Evolutionary conservation across 2,329 filamentous ascomycete species (phyloP).

Genomic region (Macrophomina phaseolina): DNA sequence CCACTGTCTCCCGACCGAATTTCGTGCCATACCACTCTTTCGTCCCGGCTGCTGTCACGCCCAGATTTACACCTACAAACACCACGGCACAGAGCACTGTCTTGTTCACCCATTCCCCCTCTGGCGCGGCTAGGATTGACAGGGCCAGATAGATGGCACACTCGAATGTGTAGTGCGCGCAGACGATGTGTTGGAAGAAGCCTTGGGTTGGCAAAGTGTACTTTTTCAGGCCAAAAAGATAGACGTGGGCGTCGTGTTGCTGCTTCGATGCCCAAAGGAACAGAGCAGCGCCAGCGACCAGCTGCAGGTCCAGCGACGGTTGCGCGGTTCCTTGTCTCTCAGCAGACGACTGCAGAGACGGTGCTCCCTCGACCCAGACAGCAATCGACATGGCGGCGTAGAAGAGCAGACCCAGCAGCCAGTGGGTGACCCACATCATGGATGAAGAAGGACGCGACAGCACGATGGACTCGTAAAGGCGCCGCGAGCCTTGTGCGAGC

Average conservation of each 20-base stretch:
- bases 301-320: background rate
- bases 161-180: conserved; percentile 91
- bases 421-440: conserved; percentile 86
- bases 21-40: conserved; percentile 78
- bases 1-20: conserved; percentile 71
- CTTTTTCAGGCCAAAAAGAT: conserved; percentile 49
- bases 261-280: conserved; percentile 73
- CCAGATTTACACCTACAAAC: conserved; percentile 81
- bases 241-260: conserved; percentile 68
- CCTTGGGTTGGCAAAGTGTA: conserved; percentile 81
- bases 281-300: conserved; percentile 51
- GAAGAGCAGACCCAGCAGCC: conserved; percentile 77
- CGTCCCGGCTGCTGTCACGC: conserved; percentile 78
- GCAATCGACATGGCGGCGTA: conserved; percentile 76
- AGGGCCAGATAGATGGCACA: conserved; percentile 83
- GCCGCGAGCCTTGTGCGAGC: conserved; percentile 73
- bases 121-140: conserved; percentile 74
- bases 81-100: conserved; percentile 72
- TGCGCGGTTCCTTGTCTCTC: background rate
- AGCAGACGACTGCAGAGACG: conserved; percentile 23
- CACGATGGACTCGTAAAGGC: conserved; percentile 73
- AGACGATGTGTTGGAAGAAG: conserved; percentile 74
- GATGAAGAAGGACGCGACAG: conserved; percentile 68
- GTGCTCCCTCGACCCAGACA: conserved; percentile 80
- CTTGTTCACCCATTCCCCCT: conserved; percentile 68